Base-by-base conservation (phyloP, 2,329 filamentous ascomycete genomes). In the Aspergillus piperis region DNA sequence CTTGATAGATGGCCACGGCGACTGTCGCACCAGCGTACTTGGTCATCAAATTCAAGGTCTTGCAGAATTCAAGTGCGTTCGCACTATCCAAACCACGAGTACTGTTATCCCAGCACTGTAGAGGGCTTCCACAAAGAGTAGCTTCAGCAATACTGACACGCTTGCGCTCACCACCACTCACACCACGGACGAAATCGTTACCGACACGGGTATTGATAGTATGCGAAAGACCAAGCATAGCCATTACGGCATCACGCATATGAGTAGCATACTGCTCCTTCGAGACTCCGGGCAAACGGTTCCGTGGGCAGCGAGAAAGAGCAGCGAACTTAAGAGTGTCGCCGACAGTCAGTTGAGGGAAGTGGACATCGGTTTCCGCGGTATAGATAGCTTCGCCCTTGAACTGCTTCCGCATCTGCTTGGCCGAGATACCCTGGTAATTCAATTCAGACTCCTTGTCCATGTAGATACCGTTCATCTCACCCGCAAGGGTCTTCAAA, bases 351-450 rank as follows among this genome's bases (percentile, higher is more conserved):
- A 95, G 77, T 78, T 88, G 86, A 21, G 90, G 90, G 73, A 94
- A 94, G 76, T 94, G 90, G 5, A 91, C 88, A 72, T 96, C 92
- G 38, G 91, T 88, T 74, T 95, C 91, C 61, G 90, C 90, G 0
- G 90, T 93, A 77, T 95, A 95, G 73, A 95, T 93, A 63, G 90
- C 90, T 77, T 96, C 91, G 65, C 91, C 91, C 27, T 90, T 88
- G 78, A 94, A 92, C 17, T 82, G 81, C 10, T 85, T 66, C 23
- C 59, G 60, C 90, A 95, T 94, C 71, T 91, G 64, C 60, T 74
- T 70, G 49, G 71, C 71, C 4, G 74, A 69, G 47, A 77, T 75
- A 67, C 77, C 78, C 65, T 95, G 90, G 73, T 96, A 96, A 78
- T 96, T 95, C 75, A 96, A 85, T 60, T 90, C 85, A 0, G 90